Base-by-base conservation (phyloP, 805 yeast genomes). In the Wickerhamiella alocasiicola region DNA sequence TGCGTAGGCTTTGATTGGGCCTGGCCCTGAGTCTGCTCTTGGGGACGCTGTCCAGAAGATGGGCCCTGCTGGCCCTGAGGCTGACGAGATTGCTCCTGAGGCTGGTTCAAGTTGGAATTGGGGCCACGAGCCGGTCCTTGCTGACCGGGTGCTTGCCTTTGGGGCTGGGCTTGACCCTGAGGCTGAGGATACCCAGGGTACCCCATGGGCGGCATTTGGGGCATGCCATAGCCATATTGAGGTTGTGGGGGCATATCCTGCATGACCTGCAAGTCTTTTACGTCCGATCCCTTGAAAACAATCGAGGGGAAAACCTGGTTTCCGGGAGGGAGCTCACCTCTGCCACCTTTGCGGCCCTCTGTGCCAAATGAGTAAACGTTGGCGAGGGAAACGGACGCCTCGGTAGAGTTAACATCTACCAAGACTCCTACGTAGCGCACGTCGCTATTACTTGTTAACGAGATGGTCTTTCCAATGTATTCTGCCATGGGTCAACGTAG, bases 241-340 rank as follows among this genome's bases (percentile, higher is more conserved):
- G 37, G 38, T 13, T 9, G 20, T 12, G 19, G 77, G 75, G 27
- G 67, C 68, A 47, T 7, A 5, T 30, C 41, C 30, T 85, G 96
- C 54, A 88, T 68, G 42, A 91, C 91, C 49, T 76, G 75, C 59
- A 91, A 68, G 54, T 81, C 95, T 62, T 82, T 81, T 17, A 91
- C 96, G 53, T 88, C 96, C 19, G 81, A 74, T 28, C 98, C 98
- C 51, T 87, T 74, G 59, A 91, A 81, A 42, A 80, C 81, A 39
- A 91, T 83, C 43, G 71, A 72, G 20, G 81, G 87, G 60, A 74
- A 82, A 12, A 78, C 69, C 31, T 69, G 75, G 27, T 67, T 68
- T 15, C 82, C 77, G 5, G 93, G 79, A 42, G 74, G 70, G 30
- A 84, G 76, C 58, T 83, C 93, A 47, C 71, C 67, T 12, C 69